These are phyloP conservation scores for Boletus smithii DNA, from an alignment of 1,284 basidiomycete species.

Conservation along the genomic window DNA sequence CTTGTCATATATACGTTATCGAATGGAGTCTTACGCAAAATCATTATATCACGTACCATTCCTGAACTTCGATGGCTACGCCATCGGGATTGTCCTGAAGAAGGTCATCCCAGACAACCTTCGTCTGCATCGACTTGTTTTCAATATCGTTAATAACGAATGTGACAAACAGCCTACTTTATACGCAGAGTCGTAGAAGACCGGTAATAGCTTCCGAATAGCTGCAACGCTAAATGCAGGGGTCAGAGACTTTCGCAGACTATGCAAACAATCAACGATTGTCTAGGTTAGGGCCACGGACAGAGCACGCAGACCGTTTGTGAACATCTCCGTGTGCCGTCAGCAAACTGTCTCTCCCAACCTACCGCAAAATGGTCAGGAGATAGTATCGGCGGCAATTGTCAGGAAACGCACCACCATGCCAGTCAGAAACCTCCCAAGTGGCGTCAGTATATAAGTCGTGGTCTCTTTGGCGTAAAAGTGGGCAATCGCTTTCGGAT, in stretches of 20 bases:
- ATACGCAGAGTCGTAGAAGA: constrained; percentile 42
- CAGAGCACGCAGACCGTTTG: constrained; percentile 15
- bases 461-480: constrained; percentile 53
- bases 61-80: constrained; percentile 49
- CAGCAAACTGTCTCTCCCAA: constrained; percentile 13
- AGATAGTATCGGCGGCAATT: background rate
- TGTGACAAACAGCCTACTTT: constrained; percentile 17
- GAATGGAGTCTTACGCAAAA: constrained; percentile 15
- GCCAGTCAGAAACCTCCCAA: constrained; percentile 41
- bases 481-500: constrained; percentile 54
- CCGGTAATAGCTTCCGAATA: constrained; percentile 38
- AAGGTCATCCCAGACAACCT: constrained; percentile 47
- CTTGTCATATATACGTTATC: constrained; percentile 36
- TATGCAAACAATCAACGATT: constrained; percentile 17
- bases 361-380: constrained; percentile 2
- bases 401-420: constrained; percentile 40
- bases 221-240: constrained; percentile 47
- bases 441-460: constrained; percentile 18
- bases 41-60: constrained; percentile 41
- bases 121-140: constrained; percentile 37
- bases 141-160: background rate
- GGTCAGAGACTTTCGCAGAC: constrained; percentile 43
- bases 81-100: constrained; percentile 35
- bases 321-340: constrained; percentile 20
- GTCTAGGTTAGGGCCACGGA: background rate